Conservation (phyloP, 305 asterid genomes). For the Nicotiana rustica region DNA sequence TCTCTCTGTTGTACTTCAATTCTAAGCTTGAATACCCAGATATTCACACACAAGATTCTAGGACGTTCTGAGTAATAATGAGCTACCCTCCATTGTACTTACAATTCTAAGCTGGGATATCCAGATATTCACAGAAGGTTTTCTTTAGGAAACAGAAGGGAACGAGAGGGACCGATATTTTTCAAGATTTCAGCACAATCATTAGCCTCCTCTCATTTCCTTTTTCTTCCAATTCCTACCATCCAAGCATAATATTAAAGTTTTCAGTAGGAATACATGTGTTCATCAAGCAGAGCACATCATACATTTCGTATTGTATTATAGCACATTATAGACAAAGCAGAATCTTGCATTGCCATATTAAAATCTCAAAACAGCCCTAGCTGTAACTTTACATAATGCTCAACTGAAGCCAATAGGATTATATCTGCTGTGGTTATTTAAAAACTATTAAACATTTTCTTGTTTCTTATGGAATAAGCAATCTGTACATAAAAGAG, state of each 20-base stretch:
- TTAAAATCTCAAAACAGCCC: not conserved
- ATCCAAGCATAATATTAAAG: slow-evolving; percentile 5
- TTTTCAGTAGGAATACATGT: not conserved
- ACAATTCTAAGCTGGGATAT: not conserved
- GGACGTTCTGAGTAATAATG: not conserved
- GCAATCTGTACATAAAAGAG: not conserved
- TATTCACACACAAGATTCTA: slow-evolving; percentile 34
- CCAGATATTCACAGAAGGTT: slow-evolving; percentile 11
- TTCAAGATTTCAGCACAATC: not conserved
- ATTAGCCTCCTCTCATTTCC: not conserved
- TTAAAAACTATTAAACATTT: not conserved
- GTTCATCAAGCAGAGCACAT: slow-evolving; percentile 1
- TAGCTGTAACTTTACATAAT: not conserved
- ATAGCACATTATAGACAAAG: not conserved
- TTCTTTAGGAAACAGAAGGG: slow-evolving; percentile 9
- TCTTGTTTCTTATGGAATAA: not conserved
- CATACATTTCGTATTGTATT: not conserved
- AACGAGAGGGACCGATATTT: not conserved
- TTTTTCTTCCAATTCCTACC: not conserved
- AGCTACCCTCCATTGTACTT: not conserved
- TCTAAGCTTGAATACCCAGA: slow-evolving; percentile 10
- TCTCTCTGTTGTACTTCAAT: not conserved
- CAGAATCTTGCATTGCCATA: not conserved
- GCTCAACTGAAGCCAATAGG: not conserved
- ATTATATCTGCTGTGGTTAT: not conserved